Evolutionary conservation across 2,329 filamentous ascomycete species (phyloP).

Genomic region (Alternaria gaisen): DNA sequence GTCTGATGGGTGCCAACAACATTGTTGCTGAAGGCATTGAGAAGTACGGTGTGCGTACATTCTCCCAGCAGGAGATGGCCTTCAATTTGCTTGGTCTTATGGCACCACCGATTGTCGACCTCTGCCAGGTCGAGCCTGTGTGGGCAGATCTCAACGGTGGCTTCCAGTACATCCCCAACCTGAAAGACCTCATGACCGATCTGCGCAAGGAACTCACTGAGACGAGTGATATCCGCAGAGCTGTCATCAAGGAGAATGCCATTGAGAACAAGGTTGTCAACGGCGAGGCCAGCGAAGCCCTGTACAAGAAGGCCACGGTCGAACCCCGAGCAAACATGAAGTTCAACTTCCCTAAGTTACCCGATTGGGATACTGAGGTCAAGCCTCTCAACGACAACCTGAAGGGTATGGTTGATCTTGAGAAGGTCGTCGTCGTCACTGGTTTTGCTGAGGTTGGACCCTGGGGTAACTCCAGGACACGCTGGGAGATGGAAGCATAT

Average conservation of each 20-base stretch:
- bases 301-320: constrained; percentile 94
- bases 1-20: constrained; percentile 98
- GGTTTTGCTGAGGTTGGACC: constrained; percentile 96
- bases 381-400: constrained; percentile 87
- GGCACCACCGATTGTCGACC: constrained; percentile 90
- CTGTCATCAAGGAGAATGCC: constrained; percentile 93
- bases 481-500: constrained; percentile 99
- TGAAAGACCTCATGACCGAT: constrained; percentile 93
- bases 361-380: constrained; percentile 90
- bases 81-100: constrained; percentile 98
- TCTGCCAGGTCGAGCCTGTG: constrained; percentile 94
- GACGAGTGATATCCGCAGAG: constrained; percentile 90
- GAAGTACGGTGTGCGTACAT: constrained; percentile 94
- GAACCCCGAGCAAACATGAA: constrained; percentile 98
- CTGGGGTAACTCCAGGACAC: constrained; percentile 97
- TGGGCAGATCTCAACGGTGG: constrained; percentile 98
- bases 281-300: constrained; percentile 86
- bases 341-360: constrained; percentile 90
- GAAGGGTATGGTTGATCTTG: constrained; percentile 97
- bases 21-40: constrained; percentile 97
- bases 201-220: constrained; percentile 95
- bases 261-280: constrained; percentile 98
- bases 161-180: constrained; percentile 94
- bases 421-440: constrained; percentile 97
- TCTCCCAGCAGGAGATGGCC: constrained; percentile 99